Conservation (phyloP, 2,329 filamentous ascomycete species). For the Fusarium tricinctum region DNA sequence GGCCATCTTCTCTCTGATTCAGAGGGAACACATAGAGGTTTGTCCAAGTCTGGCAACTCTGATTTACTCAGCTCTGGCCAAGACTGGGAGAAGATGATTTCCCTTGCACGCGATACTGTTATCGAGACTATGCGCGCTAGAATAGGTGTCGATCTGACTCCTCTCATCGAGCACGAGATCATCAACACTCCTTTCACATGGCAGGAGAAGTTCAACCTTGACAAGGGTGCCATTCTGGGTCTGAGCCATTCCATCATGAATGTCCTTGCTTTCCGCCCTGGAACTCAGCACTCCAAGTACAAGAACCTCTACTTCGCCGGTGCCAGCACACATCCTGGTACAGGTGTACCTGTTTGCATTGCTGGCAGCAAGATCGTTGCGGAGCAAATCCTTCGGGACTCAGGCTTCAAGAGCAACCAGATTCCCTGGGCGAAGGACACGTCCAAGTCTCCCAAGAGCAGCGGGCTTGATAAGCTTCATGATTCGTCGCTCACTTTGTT, state of each 20-base stretch:
- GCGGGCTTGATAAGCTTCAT: slow-evolving; percentile 30
- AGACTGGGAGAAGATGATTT: slow-evolving; percentile 70
- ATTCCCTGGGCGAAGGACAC: slow-evolving; percentile 28
- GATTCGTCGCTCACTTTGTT: slow-evolving; percentile 29
- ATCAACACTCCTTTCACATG: slow-evolving; percentile 76
- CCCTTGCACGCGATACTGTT: slow-evolving; percentile 71
- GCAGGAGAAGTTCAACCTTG: slow-evolving; percentile 78
- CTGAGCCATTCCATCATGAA: slow-evolving; percentile 82
- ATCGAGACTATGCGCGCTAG: slow-evolving; percentile 71
- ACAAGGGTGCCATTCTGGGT: slow-evolving; percentile 80
- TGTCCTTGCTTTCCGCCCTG: slow-evolving; percentile 75
- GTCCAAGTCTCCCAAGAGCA: background rate
- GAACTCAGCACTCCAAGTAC: slow-evolving; percentile 66
- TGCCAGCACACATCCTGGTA: slow-evolving; percentile 81
- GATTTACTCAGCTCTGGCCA: background rate
- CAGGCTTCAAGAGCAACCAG: slow-evolving; percentile 7
- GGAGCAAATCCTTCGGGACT: slow-evolving; percentile 57
- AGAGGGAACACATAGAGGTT: slow-evolving; percentile 30
- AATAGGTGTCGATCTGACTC: slow-evolving; percentile 67
- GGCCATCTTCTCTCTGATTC: slow-evolving; percentile 67
- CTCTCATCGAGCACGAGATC: slow-evolving; percentile 69
- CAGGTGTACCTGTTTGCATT: slow-evolving; percentile 80
- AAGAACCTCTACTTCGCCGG: slow-evolving; percentile 77
- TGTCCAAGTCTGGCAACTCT: slow-evolving; percentile 22
- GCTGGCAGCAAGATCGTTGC: slow-evolving; percentile 74